These are phyloP conservation scores for Calycina herbarum DNA, from an alignment of 2,329 filamentous ascomycete genomes.

Conservation along the genomic window DNA sequence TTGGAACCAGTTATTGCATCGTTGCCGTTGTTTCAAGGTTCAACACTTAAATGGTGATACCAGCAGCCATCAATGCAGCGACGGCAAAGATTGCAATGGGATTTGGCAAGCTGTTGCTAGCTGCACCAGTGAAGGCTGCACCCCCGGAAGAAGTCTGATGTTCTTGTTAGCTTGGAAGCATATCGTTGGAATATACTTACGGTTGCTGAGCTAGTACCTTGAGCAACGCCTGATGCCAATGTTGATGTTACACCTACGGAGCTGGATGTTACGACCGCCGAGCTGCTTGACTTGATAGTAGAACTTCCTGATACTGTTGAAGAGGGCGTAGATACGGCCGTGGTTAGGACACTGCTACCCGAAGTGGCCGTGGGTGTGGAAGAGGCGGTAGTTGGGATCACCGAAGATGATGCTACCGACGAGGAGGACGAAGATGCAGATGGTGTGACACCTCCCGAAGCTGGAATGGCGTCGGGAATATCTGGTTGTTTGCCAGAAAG, in stretches of 20 bases:
- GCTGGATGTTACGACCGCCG: neutral
- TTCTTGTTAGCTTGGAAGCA: neutral
- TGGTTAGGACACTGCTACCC: neutral
- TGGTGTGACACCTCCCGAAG: constrained; percentile 12
- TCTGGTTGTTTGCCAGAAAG: constrained; percentile 10
- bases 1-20: neutral
- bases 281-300: neutral
- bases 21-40: neutral
- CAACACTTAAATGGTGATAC: neutral
- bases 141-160: constrained; percentile 2
- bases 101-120: constrained; percentile 8
- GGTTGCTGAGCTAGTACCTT: constrained; percentile 10
- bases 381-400: too few species aligned
- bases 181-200: constrained; percentile 2
- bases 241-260: neutral
- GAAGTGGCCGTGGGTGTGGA: neutral
- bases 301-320: neutral
- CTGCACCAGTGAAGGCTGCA: constrained; percentile 9
- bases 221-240: neutral
- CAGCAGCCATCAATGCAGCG: constrained; percentile 7
- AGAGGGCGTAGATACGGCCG: neutral
- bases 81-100: constrained; percentile 2
- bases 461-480: constrained; percentile 9
- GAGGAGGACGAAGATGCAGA: neutral
- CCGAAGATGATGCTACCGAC: neutral